Percentiles rank a stretch among this genome's conserved stretches.
These are phyloP conservation scores for Amanita polypyramis DNA, from an alignment of 768 basidiomycete genomes.

Conservation along the genomic window DNA sequence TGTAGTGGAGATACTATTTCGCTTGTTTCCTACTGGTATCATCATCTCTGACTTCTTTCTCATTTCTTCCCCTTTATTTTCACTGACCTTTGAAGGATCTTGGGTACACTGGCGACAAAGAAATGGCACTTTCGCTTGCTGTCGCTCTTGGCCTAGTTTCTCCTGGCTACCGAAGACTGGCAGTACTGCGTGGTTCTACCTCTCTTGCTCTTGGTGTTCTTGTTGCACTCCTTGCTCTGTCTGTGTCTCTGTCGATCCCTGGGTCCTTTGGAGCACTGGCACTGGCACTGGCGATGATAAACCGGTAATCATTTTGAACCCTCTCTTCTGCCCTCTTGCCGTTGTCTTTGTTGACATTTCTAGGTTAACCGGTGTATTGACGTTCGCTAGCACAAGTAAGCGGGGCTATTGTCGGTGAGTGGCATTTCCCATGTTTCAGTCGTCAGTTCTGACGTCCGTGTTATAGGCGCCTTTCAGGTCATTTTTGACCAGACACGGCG, in stretches of 20 bases:
- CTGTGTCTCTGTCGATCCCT: neutral
- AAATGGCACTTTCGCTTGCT: neutral
- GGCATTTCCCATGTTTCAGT: no score
- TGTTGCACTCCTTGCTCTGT: neutral
- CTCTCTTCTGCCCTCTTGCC: neutral
- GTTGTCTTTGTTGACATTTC: neutral
- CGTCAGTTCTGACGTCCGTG: neutral
- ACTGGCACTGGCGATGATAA: neutral
- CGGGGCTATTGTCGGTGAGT: neutral
- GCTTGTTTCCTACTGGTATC: neutral
- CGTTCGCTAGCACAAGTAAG: neutral
- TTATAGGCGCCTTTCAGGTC: neutral
- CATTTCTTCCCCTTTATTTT: no score
- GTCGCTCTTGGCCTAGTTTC: neutral
- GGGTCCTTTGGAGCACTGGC: neutral
- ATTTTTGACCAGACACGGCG: neutral
- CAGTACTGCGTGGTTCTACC: neutral
- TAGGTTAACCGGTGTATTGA: neutral
- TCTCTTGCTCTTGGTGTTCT: no score
- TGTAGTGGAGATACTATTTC: neutral
- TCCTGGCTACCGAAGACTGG: neutral
- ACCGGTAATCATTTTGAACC: neutral
- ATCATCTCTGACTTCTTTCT: no score
- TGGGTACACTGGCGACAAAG: no score
- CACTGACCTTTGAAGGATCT: no score